These are phyloP conservation scores for Xylaria sp. DNA, from an alignment of 2,329 filamentous ascomycete species.

Conservation along the genomic window DNA sequence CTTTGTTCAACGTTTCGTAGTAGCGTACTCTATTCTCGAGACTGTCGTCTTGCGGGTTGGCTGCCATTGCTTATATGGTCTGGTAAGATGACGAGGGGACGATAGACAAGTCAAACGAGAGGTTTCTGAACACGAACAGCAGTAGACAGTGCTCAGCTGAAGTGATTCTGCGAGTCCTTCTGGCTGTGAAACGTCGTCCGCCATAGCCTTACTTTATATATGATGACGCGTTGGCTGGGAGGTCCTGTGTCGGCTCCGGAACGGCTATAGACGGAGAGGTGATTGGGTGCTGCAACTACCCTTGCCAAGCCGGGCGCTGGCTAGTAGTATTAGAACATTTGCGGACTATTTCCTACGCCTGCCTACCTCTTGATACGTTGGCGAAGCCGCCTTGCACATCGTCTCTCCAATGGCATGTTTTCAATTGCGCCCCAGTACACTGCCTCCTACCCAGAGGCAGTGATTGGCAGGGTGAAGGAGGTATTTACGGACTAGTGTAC, in stretches of 20 bases:
- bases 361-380: background rate
- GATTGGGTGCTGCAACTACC: background rate
- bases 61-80: constrained; percentile 7
- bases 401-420: background rate
- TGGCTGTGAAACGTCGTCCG: background rate
- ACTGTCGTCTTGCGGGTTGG: background rate
- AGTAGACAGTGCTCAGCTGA: background rate
- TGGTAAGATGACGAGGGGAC: background rate
- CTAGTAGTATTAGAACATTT: background rate
- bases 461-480: background rate
- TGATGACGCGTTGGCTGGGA: background rate
- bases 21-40: constrained; percentile 10
- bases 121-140: background rate
- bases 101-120: background rate
- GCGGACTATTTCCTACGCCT: too few relatives aligned
- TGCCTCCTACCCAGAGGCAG: background rate
- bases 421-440: background rate
- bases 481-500: background rate
- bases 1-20: constrained; percentile 32
- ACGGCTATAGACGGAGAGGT: constrained; percentile 20
- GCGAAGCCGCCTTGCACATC: background rate
- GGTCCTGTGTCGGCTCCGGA: constrained; percentile 22
- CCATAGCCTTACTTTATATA: constrained; percentile 2
- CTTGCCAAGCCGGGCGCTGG: background rate
- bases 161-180: background rate